Conservation (phyloP, 2,329 filamentous ascomycete genomes). For the Phyllosticta paracitricarpa region DNA sequence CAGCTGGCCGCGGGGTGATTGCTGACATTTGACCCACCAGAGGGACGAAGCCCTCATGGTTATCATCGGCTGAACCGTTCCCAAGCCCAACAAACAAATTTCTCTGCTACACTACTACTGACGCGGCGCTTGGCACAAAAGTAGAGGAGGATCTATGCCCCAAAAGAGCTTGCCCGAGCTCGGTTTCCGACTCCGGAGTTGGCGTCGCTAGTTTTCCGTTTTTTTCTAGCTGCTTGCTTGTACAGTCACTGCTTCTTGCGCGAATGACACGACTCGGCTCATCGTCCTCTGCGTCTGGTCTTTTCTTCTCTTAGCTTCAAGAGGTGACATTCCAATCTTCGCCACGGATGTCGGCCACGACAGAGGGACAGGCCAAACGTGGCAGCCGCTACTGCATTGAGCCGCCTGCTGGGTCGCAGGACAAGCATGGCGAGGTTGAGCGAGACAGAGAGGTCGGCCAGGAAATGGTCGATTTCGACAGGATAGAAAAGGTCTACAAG, state of each 20-base stretch:
- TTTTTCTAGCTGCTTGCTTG: not conserved
- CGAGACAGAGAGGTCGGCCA: slow-evolving; percentile 24
- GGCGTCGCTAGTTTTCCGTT: not conserved
- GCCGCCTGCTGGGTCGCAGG: slow-evolving; percentile 10
- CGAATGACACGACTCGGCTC: not conserved
- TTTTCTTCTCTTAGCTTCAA: not conserved
- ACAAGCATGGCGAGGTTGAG: slow-evolving; percentile 19
- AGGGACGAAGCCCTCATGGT: not conserved
- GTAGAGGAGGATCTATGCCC: not conserved
- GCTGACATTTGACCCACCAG: not conserved
- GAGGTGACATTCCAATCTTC: not conserved
- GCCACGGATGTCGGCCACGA: not conserved
- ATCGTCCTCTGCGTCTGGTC: not conserved
- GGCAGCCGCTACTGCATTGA: not conserved
- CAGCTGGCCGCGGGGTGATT: not conserved
- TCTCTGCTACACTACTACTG: not conserved
- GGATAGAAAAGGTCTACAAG: slow-evolving; percentile 29
- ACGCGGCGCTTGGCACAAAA: not conserved
- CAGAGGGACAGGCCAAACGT: not conserved
- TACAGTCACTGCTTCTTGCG: not conserved
- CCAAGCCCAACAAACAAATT: not conserved
- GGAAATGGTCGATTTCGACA: slow-evolving; percentile 25
- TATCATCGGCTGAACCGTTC: not conserved
- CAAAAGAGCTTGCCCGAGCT: slow-evolving; percentile 1
- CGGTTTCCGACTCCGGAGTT: slow-evolving; percentile 9